A percentile compares a stretch with the other conserved stretches of the same genome.
These are phyloP conservation scores for Collybia nuda DNA, from an alignment of 768 basidiomycete species.

Conservation along the genomic window DNA sequence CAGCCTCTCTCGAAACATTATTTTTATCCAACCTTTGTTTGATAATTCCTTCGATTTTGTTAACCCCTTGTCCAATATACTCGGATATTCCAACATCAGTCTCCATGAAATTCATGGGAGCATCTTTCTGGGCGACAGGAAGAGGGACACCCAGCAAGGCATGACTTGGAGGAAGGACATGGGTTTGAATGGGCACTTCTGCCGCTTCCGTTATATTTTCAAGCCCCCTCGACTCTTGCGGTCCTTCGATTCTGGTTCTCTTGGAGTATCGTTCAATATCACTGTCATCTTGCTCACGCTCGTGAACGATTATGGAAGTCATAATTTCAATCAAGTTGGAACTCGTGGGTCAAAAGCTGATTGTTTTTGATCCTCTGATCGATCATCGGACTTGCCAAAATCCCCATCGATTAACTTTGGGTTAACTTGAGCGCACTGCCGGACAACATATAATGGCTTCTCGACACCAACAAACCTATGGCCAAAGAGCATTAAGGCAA, in stretches of 20 bases:
- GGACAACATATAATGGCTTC: slow-evolving; percentile 23
- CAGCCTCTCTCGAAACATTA: not conserved
- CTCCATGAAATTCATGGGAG: slow-evolving; percentile 64
- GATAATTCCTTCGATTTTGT: slow-evolving; percentile 87
- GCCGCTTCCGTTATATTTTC: not conserved
- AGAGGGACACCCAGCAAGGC: slow-evolving; percentile 59
- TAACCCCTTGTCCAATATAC: slow-evolving; percentile 70
- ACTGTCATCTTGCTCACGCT: slow-evolving; percentile 52
- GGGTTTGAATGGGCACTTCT: slow-evolving; percentile 17
- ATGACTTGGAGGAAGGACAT: slow-evolving; percentile 74
- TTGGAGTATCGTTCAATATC: slow-evolving; percentile 44
- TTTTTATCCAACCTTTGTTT: slow-evolving; percentile 77
- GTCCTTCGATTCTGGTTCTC: slow-evolving; percentile 37
- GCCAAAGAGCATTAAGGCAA: slow-evolving; percentile 54
- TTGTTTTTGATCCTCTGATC: not conserved
- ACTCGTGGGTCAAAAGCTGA: not conserved
- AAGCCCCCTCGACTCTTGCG: slow-evolving; percentile 8
- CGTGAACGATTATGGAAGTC: slow-evolving; percentile 39
- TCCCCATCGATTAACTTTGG: slow-evolving; percentile 12
- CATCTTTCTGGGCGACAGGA: slow-evolving; percentile 47
- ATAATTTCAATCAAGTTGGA: slow-evolving; percentile 18
- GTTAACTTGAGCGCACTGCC: too few relatives aligned
- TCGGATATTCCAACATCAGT: slow-evolving; percentile 89
- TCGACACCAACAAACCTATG: slow-evolving; percentile 54
- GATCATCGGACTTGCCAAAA: slow-evolving; percentile 7